Evolutionary conservation across 306 rosid genomes (phyloP).

Genomic region (Cicer judaicum): DNA sequence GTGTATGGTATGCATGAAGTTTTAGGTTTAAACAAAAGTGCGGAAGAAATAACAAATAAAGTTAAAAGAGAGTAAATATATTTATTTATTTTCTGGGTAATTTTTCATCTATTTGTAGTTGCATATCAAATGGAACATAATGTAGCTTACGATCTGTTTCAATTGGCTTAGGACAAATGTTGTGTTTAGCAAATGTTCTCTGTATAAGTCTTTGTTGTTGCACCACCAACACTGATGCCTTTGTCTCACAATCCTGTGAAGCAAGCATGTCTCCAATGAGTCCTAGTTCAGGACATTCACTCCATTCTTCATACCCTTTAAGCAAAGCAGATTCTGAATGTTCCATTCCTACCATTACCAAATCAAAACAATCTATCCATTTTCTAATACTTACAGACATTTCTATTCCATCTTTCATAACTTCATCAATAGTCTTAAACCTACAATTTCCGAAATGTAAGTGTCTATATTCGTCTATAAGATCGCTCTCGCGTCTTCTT

Average conservation of each 20-base stretch:
- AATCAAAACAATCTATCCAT: conserved; percentile 66
- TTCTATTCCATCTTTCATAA: conserved; percentile 65
- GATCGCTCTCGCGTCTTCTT: conserved; percentile 56
- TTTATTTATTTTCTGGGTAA: background rate
- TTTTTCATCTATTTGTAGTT: background rate
- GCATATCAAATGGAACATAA: conserved; percentile 30
- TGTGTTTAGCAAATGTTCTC: conserved; percentile 36
- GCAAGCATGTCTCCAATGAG: conserved; percentile 73
- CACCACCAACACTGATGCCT: conserved; percentile 62
- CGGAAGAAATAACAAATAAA: background rate
- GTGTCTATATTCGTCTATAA: conserved; percentile 57
- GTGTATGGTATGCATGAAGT: too few species aligned
- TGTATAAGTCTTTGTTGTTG: conserved; percentile 63
- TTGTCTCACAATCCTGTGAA: conserved; percentile 53
- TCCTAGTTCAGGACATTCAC: conserved; percentile 71
- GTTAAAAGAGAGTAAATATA: background rate
- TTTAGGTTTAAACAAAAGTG: too few species aligned
- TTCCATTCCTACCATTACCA: conserved; percentile 65
- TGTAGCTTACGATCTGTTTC: conserved; percentile 40
- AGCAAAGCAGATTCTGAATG: conserved; percentile 54
- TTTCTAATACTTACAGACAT: conserved; percentile 49
- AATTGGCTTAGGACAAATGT: background rate
- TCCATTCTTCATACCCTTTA: conserved; percentile 61
- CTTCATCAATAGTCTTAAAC: conserved; percentile 65
- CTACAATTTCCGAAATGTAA: conserved; percentile 47